These are phyloP conservation scores for Lagenaria siceraria DNA, from an alignment of 306 rosid genomes.

Conservation along the genomic window DNA sequence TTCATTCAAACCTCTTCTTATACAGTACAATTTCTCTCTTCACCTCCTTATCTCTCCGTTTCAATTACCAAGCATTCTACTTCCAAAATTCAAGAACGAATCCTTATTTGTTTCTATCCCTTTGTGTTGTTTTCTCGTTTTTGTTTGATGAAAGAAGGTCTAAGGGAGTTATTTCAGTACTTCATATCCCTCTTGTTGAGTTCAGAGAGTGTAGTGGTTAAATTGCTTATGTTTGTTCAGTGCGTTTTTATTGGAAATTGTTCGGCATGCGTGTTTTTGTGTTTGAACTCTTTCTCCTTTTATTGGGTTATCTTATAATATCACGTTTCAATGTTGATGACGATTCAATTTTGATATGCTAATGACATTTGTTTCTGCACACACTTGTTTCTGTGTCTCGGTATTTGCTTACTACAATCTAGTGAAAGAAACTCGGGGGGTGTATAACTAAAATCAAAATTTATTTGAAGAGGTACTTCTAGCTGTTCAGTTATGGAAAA, in stretches of 20 bases:
- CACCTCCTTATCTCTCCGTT: background rate
- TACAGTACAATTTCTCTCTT: conserved; percentile 23
- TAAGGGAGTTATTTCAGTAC: background rate
- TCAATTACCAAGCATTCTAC: background rate
- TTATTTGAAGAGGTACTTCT: background rate
- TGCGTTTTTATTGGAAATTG: background rate
- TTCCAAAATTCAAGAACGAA: background rate
- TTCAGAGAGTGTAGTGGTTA: background rate
- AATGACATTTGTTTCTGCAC: background rate
- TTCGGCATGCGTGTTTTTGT: background rate
- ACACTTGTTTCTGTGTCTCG: background rate
- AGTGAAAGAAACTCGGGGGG: background rate
- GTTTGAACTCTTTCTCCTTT: background rate
- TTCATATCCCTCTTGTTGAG: background rate
- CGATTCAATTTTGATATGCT: background rate
- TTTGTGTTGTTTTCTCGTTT: background rate
- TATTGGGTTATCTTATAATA: background rate
- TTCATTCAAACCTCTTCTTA: conserved; percentile 43
- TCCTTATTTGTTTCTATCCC: background rate
- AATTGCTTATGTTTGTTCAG: background rate
- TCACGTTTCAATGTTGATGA: background rate
- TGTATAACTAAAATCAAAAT: background rate
- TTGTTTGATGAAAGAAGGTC: background rate
- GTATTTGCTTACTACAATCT: background rate
- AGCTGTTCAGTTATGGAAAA: background rate